Conservation (phyloP, 2,329 filamentous ascomycete species). For the Cladosporium velox region DNA sequence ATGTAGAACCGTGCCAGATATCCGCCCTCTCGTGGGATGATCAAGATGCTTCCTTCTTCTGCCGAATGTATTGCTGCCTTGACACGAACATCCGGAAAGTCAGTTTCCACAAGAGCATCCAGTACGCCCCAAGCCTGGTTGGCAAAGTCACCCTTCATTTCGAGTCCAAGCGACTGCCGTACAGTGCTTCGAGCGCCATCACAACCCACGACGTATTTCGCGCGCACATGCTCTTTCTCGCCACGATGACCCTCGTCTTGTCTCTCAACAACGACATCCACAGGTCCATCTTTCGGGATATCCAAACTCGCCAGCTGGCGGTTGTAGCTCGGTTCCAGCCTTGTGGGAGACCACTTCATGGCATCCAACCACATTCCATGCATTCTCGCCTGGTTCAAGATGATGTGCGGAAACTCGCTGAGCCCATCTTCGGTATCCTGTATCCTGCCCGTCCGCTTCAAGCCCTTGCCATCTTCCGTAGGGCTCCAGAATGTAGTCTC, state of each 20-base stretch:
- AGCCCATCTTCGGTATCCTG: slow-evolving; percentile 64
- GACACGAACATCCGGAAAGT: slow-evolving; percentile 55
- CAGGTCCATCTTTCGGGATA: slow-evolving; percentile 48
- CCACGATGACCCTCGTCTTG: slow-evolving; percentile 37
- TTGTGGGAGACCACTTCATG: slow-evolving; percentile 37
- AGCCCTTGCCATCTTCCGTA: slow-evolving; percentile 54
- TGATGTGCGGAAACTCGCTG: slow-evolving; percentile 65
- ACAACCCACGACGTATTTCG: slow-evolving; percentile 41
- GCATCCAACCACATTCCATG: slow-evolving; percentile 51
- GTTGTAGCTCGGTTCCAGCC: slow-evolving; percentile 36
- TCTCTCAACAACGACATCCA: slow-evolving; percentile 50
- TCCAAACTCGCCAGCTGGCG: slow-evolving; percentile 29
- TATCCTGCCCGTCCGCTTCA: slow-evolving; percentile 62
- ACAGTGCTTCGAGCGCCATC: slow-evolving; percentile 39
- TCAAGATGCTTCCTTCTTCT: slow-evolving; percentile 73
- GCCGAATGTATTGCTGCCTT: slow-evolving; percentile 57
- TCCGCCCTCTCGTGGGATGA: slow-evolving; percentile 60
- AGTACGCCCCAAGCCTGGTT: slow-evolving; percentile 42
- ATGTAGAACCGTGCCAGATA: slow-evolving; percentile 40
- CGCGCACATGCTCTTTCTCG: slow-evolving; percentile 34
- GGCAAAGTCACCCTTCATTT: slow-evolving; percentile 40
- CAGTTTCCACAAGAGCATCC: slow-evolving; percentile 38
- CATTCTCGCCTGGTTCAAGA: slow-evolving; percentile 71
- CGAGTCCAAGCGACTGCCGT: slow-evolving; percentile 34
- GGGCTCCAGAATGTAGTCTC: slow-evolving; percentile 66